Conservation (phyloP, 1,284 basidiomycete species). For the Anthracocystis panici-leucophaei region DNA sequence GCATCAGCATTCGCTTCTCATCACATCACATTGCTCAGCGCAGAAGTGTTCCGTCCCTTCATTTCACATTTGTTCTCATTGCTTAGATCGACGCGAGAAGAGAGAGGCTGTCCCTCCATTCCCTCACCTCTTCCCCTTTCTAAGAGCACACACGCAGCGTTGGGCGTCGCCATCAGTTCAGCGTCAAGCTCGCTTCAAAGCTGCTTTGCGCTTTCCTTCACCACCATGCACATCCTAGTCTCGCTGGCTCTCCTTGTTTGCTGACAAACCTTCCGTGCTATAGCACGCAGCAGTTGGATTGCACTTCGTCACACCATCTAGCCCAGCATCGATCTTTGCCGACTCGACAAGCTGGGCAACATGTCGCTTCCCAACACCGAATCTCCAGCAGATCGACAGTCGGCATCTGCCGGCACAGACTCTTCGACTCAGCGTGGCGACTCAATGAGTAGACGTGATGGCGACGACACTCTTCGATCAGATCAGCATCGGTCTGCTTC, state of each 20-base stretch:
- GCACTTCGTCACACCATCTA: neutral
- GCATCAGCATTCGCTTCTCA: slow-evolving; percentile 3
- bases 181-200: neutral
- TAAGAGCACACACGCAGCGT: neutral
- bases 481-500: slow-evolving; percentile 1
- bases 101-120: neutral
- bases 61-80: slow-evolving; percentile 7
- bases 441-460: slow-evolving; percentile 2
- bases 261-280: slow-evolving; percentile 13
- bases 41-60: slow-evolving; percentile 9
- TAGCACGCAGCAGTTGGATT: neutral
- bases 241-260: neutral
- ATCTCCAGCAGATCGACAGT: slow-evolving; percentile 13
- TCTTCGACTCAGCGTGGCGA: slow-evolving; percentile 1
- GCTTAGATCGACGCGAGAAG: neutral
- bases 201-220: neutral
- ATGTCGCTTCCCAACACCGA: slow-evolving; percentile 27
- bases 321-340: slow-evolving; percentile 9
- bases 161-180: neutral
- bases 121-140: neutral
- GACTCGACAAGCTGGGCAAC: slow-evolving; percentile 14
- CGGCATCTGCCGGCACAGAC: slow-evolving; percentile 3
- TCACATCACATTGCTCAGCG: neutral
- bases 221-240: slow-evolving; percentile 15
- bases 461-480: neutral